Conservation (phyloP, 129 eudicot species). For the Arctium minus region DNA sequence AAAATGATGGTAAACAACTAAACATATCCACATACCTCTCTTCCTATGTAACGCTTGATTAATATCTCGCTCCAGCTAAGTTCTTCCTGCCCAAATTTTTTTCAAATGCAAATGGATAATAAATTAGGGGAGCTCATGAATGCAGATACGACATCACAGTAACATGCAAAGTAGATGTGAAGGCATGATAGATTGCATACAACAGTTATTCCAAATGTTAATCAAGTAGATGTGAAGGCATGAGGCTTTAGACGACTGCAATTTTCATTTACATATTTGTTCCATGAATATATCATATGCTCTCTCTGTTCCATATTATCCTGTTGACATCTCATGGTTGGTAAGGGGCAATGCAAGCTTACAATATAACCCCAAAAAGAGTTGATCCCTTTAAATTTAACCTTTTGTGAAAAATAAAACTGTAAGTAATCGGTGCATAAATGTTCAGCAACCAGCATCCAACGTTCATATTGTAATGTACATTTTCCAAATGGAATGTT, state of each 20-base stretch:
- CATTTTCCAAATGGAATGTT: not conserved
- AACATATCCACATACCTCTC: slow-evolving; percentile 53
- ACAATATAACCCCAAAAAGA: not conserved
- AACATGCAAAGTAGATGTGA: not conserved
- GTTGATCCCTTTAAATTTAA: not conserved
- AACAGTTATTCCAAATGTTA: not conserved
- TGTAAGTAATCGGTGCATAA: not conserved
- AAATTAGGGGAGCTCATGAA: not conserved
- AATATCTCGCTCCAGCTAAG: slow-evolving; percentile 61
- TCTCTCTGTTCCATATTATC: too few relatives aligned
- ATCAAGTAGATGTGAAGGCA: not conserved
- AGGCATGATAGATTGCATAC: not conserved
- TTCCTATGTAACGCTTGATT: slow-evolving; percentile 68
- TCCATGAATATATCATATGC: too few relatives aligned
- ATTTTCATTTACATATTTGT: too few relatives aligned
- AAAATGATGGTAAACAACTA: not conserved
- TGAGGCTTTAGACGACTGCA: not conserved
- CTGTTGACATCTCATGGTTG: too few relatives aligned
- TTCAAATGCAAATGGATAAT: slow-evolving; percentile 16
- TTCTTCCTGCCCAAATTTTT: slow-evolving; percentile 50
- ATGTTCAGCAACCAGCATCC: not conserved
- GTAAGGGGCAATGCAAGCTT: not conserved
- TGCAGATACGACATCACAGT: not conserved
- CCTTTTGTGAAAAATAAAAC: not conserved
- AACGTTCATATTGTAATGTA: not conserved